Conservation (phyloP, 208 protist genomes). For the Zelonia costaricensis region DNA sequence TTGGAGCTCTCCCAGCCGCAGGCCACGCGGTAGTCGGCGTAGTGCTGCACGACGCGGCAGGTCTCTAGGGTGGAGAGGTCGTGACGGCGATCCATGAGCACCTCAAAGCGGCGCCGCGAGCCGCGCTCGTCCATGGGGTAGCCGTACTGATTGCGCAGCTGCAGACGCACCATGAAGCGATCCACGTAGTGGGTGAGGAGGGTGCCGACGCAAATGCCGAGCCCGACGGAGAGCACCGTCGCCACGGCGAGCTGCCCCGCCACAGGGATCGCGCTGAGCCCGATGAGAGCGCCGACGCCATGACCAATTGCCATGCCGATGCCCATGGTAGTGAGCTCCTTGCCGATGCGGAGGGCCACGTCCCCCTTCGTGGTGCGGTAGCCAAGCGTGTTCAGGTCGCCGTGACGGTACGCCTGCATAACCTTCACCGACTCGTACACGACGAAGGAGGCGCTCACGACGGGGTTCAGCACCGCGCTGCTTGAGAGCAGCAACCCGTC, state of each 20-base stretch:
- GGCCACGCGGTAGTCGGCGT: slow-evolving; percentile 77
- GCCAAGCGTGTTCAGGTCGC: slow-evolving; percentile 56
- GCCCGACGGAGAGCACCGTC: slow-evolving; percentile 56
- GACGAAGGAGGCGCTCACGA: slow-evolving; percentile 53
- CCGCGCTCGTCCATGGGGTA: slow-evolving; percentile 57
- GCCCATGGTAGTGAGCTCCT: slow-evolving; percentile 53
- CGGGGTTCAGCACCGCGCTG: slow-evolving; percentile 48
- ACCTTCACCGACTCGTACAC: slow-evolving; percentile 56
- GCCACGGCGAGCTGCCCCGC: slow-evolving; percentile 53
- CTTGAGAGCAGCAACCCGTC: slow-evolving; percentile 57
- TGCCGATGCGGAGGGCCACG: slow-evolving; percentile 56
- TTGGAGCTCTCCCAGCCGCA: slow-evolving; percentile 71
- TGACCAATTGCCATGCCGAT: slow-evolving; percentile 64
- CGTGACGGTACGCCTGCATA: slow-evolving; percentile 51
- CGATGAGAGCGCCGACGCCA: slow-evolving; percentile 54
- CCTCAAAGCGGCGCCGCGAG: slow-evolving; percentile 59
- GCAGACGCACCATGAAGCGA: slow-evolving; percentile 54
- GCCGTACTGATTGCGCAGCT: slow-evolving; percentile 65
- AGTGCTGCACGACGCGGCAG: slow-evolving; percentile 72
- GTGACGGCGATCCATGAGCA: slow-evolving; percentile 52
- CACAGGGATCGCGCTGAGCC: slow-evolving; percentile 58
- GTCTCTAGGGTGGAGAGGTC: slow-evolving; percentile 65
- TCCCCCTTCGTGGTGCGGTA: slow-evolving; percentile 56
- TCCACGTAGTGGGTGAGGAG: slow-evolving; percentile 72
- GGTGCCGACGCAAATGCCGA: slow-evolving; percentile 56